Evolutionary conservation across 2,329 filamentous ascomycete species (phyloP).

Genomic region (Calonectria naviculata): DNA sequence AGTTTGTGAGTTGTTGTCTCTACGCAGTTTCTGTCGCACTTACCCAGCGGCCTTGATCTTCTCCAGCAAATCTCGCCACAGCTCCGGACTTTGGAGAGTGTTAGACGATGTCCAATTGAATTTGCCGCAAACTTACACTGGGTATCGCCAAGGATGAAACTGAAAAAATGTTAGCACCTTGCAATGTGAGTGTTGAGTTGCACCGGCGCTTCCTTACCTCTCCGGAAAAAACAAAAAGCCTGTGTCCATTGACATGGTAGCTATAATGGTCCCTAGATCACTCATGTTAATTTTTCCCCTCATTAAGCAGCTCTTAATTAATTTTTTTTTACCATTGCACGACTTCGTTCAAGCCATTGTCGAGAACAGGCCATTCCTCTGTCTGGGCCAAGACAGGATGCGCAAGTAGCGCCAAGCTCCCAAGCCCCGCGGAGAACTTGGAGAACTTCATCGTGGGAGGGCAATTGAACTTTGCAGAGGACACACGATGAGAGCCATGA

Average conservation of each 20-base stretch:
- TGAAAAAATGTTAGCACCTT: slow-evolving; percentile 21
- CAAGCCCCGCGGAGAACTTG: background rate
- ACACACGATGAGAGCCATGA: background rate
- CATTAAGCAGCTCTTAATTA: background rate
- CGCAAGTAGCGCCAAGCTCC: background rate
- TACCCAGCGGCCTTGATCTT: slow-evolving; percentile 55
- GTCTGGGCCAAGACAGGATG: background rate
- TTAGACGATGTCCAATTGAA: accelerated
- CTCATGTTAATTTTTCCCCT: background rate
- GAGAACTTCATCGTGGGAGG: background rate
- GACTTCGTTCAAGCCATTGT: slow-evolving; percentile 45
- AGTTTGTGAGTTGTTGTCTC: background rate
- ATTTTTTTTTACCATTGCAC: slow-evolving; percentile 43
- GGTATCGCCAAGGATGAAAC: slow-evolving; percentile 56
- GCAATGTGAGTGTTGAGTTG: background rate
- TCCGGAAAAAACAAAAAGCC: slow-evolving; percentile 55
- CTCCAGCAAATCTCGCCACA: slow-evolving; percentile 55
- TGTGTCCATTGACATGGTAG: slow-evolving; percentile 52
- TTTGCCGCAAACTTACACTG: slow-evolving; percentile 45
- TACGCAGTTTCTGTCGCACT: background rate
- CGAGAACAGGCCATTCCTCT: slow-evolving; percentile 40
- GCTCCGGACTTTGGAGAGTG: slow-evolving; percentile 35
- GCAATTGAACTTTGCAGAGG: background rate
- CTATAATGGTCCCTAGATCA: slow-evolving; percentile 52
- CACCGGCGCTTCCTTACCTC: slow-evolving; percentile 40